Percentiles rank a stretch among this genome's conserved stretches.
These are phyloP conservation scores for Aspergillus homomorphus DNA, from an alignment of 495 filamentous ascomycete species.

Conservation along the genomic window DNA sequence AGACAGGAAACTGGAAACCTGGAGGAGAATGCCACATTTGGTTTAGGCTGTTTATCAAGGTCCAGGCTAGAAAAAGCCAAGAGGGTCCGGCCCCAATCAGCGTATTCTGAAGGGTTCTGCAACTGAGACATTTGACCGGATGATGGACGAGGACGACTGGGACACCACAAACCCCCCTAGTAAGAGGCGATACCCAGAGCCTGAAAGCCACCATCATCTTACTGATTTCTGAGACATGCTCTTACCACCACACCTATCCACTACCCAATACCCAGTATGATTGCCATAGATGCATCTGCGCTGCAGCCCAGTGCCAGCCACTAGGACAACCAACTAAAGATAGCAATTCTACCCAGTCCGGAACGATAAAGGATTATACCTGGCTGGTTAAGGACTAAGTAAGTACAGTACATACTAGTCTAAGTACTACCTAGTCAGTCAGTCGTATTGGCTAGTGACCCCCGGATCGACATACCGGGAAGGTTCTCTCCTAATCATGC, in stretches of 20 bases:
- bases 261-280: background rate
- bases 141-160: background rate
- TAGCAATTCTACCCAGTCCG: background rate
- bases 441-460: slow-evolving; percentile 15
- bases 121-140: slow-evolving; percentile 20
- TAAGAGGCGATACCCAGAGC: background rate
- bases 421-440: no score
- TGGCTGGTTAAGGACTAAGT: no score
- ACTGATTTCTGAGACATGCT: background rate
- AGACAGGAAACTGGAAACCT: background rate
- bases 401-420: no score
- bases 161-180: background rate
- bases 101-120: no score
- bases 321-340: background rate
- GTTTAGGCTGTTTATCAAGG: slow-evolving; percentile 6
- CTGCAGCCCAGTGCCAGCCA: background rate
- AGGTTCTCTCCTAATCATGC: background rate
- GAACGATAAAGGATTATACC: background rate
- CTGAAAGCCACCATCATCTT: background rate
- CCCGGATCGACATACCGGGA: slow-evolving; percentile 3
- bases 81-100: slow-evolving; percentile 18
- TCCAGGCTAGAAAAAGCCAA: slow-evolving; percentile 26
- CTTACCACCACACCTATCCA: background rate
- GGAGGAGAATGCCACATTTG: background rate
- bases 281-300: background rate